Base-by-base conservation (phyloP, 208 protist species). In the Trichomonas tenax region DNA sequence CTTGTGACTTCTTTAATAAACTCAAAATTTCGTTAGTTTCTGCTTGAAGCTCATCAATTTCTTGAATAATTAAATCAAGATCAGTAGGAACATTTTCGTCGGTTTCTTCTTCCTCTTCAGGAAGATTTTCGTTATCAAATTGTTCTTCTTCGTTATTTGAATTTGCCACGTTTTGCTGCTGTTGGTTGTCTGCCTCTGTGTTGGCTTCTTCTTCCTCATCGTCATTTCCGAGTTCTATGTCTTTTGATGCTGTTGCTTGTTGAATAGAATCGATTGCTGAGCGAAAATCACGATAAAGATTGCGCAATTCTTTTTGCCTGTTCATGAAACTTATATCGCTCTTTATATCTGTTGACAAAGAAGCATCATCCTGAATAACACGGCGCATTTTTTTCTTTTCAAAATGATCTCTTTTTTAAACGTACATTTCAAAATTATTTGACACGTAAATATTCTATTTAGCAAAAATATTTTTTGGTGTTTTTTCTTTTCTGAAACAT, bases 281-380 rank as follows among this genome's bases (percentile, higher is more conserved):
- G 6, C 41, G 34, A 48, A 90, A 90, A 48, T 90, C 82, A n/a
- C 40, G 10, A 48, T 90, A 90, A 17, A 90, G 40, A 17, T 23
- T 90, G 11, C 82, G 36, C 11, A 90, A n/a, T 36, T 90, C 82
- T 48, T 90, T 90, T 31, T 90, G 82, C 31, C 82, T 90, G 21
- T 90, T 90, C 82, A 90, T 90, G 48, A 90, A 90, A 48, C n/a
- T 44, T 34, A 90, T 90, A 48, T 90, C 82, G 17, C 82, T 90
- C 9, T 36, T 17, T 15, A 90, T 8, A 36, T 90, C 82, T 48
- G 82, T 90, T 48, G 82, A 90, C 15, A 90, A 4, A 48, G 82
- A 48, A 1, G 23, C 9, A 86, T 36, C 10, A 41, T 86, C 81
- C 23, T 36, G 26, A 44, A 86, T 36, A 82, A 82, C 63, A 8